Conservation (phyloP, 225 moss, liverwort and hornwort genomes). For the Sphagnum tenellum region DNA sequence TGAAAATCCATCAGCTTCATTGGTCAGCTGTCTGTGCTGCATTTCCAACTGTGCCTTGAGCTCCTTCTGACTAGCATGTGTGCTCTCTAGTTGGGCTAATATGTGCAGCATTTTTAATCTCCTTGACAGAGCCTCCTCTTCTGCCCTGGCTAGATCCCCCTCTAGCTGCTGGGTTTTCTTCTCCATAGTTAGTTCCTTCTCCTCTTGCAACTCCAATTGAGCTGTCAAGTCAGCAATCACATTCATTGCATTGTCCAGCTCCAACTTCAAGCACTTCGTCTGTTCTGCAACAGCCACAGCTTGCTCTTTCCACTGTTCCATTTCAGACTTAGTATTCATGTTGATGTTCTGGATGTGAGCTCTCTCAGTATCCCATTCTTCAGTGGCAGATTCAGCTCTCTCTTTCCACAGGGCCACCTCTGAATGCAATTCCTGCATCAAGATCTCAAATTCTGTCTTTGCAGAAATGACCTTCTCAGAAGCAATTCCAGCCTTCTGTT, state of each 20-base stretch:
- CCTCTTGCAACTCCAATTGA: constrained; percentile 17
- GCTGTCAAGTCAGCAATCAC: constrained; percentile 10
- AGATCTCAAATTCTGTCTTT: constrained; percentile 12
- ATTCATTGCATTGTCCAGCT: constrained; percentile 12
- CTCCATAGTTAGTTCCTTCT: constrained; percentile 15
- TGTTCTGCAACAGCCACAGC: constrained; percentile 8
- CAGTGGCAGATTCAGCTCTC: constrained; percentile 21
- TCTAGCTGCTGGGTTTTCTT: constrained; percentile 20
- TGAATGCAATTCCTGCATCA: constrained; percentile 5
- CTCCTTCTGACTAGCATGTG: constrained; percentile 24
- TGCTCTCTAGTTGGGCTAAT: constrained; percentile 29
- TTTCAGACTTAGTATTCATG: constrained; percentile 12
- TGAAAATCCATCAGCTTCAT: constrained; percentile 15
- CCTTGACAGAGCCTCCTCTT: constrained; percentile 26
- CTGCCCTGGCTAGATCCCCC: constrained; percentile 13
- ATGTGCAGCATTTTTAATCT: constrained; percentile 31
- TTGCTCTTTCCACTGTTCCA: constrained; percentile 21
- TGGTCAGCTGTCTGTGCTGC: constrained; percentile 23
- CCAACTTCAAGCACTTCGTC: constrained; percentile 9
- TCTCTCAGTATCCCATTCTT: constrained; percentile 27
- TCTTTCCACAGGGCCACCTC: constrained; percentile 25
- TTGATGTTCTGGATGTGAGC: constrained; percentile 29
- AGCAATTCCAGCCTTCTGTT: constrained; percentile 3
- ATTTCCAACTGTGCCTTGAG: constrained; percentile 21
- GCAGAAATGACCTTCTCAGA: constrained; percentile 1